A percentile compares a stretch with the other conserved stretches of the same genome.
phyloP scores from a whole-genome alignment of 805 yeast genomes.

The Wickerhamomyces strasburgensis region DNA sequence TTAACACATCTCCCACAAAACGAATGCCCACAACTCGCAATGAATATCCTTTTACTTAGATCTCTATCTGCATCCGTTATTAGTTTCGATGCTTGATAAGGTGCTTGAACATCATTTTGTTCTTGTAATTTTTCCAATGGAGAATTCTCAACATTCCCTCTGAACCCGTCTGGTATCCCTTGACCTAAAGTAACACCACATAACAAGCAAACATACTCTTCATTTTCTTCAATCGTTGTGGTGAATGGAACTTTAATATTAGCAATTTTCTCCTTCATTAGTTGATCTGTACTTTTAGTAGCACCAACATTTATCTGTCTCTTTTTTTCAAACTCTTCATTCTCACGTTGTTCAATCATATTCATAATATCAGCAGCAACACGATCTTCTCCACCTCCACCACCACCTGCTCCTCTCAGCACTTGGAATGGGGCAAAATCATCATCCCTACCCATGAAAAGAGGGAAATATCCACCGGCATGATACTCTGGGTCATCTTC shows the following conservation, averaged over 20 bases:
- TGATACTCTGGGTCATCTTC: constrained; percentile 11
- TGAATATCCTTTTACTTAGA: constrained; percentile 61
- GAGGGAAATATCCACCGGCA: constrained; percentile 3
- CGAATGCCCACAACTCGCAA: constrained; percentile 73
- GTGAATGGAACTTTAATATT: constrained; percentile 17
- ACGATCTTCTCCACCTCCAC: constrained; percentile 12
- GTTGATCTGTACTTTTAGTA: constrained; percentile 1
- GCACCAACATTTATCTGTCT: constrained; percentile 9
- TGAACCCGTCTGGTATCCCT: constrained; percentile 57
- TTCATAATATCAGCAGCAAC: constrained; percentile 12
- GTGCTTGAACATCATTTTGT: constrained; percentile 45
- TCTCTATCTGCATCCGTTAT: constrained; percentile 53
- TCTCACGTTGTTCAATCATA: constrained; percentile 17
- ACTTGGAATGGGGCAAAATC: not conserved
- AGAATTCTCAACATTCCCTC: constrained; percentile 26
- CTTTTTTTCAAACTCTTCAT: constrained; percentile 12
- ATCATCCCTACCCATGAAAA: not conserved
- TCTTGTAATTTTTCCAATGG: constrained; percentile 29
- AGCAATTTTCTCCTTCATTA: not conserved
- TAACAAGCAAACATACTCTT: constrained; percentile 49
- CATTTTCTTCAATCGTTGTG: constrained; percentile 27
- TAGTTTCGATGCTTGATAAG: constrained; percentile 52
- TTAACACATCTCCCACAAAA: constrained; percentile 84
- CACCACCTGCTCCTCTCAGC: not conserved
- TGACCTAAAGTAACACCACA: constrained; percentile 73